Percentiles rank a stretch among this genome's conserved stretches.
Evolutionary conservation across 75 land plant genomes (phyloP).

Genomic region (Sequoia sempervirens): DNA sequence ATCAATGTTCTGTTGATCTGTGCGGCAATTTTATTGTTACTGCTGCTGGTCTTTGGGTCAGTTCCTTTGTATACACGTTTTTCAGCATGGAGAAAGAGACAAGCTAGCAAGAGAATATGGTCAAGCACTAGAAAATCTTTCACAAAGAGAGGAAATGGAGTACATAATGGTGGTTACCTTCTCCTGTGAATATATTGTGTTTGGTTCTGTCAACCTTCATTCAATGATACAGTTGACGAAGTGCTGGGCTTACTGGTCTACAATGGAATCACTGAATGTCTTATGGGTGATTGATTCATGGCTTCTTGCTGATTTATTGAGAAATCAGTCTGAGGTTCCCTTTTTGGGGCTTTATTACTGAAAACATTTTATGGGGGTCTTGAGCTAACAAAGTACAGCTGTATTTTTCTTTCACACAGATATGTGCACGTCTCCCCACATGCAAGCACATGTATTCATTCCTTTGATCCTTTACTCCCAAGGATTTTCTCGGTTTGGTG

Average conservation of each 20-base stretch:
- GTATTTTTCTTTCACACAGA: not conserved
- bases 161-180: conserved; percentile 14
- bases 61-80: conserved; percentile 48
- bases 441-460: not conserved
- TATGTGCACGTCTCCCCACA: not conserved
- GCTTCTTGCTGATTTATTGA: not conserved
- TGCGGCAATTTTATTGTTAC: conserved; percentile 42
- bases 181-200: conserved; percentile 5
- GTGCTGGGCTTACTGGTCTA: not conserved
- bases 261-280: not conserved
- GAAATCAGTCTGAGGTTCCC: not conserved
- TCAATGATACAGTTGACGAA: not conserved
- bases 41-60: conserved; percentile 59
- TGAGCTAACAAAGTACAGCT: not conserved
- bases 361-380: not conserved
- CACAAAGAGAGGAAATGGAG: conserved; percentile 26
- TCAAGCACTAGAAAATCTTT: conserved; percentile 53
- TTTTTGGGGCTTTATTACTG: not conserved
- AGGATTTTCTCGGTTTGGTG: not conserved
- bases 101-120: conserved; percentile 28
- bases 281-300: not conserved
- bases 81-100: conserved; percentile 30
- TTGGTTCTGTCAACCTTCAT: not conserved
- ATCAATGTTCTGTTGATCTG: conserved; percentile 72
- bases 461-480: not conserved